phyloP scores from a whole-genome alignment of 495 filamentous ascomycete genomes.

The Beverwykella pulmonaria region DNA sequence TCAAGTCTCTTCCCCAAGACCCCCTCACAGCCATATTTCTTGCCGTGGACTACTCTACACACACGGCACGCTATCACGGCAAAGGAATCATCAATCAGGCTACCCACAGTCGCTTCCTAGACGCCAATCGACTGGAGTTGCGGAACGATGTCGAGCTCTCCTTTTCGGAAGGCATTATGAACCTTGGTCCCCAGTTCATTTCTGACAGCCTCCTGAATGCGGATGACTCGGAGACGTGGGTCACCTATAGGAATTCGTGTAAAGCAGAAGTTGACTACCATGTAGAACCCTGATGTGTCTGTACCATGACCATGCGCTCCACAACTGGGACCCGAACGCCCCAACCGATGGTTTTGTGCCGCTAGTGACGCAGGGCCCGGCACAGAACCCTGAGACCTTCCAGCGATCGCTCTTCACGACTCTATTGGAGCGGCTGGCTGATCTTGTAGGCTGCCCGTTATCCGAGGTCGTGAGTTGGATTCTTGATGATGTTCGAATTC shows the following conservation, averaged over 20 bases:
- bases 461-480: conserved; percentile 5
- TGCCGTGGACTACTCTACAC: conserved; percentile 11
- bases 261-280: not conserved
- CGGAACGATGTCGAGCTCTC: conserved; percentile 22
- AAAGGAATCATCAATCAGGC: conserved; percentile 20
- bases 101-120: conserved; percentile 12
- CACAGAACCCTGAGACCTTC: not conserved
- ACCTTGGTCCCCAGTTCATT: conserved; percentile 20
- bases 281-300: conserved; percentile 8
- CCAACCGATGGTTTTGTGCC: not conserved
- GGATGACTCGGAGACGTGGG: conserved; percentile 3
- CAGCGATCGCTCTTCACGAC: not conserved
- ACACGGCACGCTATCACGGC: conserved; percentile 24
- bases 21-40: conserved; percentile 21
- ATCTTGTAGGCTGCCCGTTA: not conserved
- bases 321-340: conserved; percentile 5
- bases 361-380: conserved; percentile 22
- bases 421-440: conserved; percentile 17
- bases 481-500: not conserved
- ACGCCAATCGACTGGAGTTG: conserved; percentile 8
- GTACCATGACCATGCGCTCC: conserved; percentile 24
- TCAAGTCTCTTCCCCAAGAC: conserved; percentile 25
- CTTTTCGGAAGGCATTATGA: conserved; percentile 21
- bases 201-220: conserved; percentile 1
- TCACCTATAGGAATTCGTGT: not conserved